Conservation (phyloP, 495 filamentous ascomycete genomes). For the Copromyces sp. region DNA sequence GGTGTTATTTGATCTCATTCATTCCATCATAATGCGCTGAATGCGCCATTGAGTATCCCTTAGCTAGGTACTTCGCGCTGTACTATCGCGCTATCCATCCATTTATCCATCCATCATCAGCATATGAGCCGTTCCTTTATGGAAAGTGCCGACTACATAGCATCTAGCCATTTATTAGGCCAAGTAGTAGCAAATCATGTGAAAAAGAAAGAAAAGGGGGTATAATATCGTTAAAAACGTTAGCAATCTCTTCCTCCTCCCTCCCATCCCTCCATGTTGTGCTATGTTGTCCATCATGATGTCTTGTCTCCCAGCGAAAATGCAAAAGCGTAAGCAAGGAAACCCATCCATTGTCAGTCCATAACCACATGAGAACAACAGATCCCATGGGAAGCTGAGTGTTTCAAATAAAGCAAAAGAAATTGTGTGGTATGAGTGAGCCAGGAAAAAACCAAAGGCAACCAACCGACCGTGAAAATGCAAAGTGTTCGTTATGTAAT, state of each 20-base stretch:
- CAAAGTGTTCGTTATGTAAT: constrained; percentile 2
- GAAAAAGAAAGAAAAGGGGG: constrained; percentile 25
- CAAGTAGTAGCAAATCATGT: constrained; percentile 3
- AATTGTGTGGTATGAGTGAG: background rate
- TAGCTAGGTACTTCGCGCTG: background rate
- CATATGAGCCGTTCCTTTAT: background rate
- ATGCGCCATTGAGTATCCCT: background rate
- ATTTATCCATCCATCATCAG: background rate
- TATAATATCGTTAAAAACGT: background rate
- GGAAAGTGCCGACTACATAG: background rate
- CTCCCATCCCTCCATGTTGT: background rate
- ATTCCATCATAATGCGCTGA: background rate
- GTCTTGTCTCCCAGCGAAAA: background rate
- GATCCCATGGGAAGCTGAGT: background rate
- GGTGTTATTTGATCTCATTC: background rate
- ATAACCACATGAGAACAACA: background rate
- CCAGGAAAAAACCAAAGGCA: background rate
- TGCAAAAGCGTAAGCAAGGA: background rate
- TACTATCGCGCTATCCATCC: background rate
- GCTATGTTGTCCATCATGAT: background rate
- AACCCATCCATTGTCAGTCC: background rate
- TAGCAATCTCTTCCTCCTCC: background rate
- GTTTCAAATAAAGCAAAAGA: background rate
- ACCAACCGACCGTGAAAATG: background rate
- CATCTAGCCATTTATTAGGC: background rate